Percentiles rank a stretch among this genome's conserved stretches.
These are phyloP conservation scores for Hyaloperonospora arabidopsidis DNA, from an alignment of 352 stramenopile genomes.

Conservation along the genomic window DNA sequence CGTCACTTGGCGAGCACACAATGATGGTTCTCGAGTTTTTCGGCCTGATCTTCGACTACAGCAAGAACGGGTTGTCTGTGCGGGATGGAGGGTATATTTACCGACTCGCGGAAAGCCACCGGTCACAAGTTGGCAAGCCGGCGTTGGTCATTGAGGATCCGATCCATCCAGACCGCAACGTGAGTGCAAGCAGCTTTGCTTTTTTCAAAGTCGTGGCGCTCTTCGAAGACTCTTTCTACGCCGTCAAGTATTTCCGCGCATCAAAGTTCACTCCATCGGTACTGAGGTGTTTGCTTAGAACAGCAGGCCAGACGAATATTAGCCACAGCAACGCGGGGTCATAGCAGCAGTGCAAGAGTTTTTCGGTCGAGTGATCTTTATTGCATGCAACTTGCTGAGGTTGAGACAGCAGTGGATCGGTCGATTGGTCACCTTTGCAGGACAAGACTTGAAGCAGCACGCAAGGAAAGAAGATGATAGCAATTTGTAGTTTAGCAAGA, in stretches of 20 bases:
- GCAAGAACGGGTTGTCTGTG: slow-evolving; percentile 75
- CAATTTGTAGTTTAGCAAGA: slow-evolving; percentile 29
- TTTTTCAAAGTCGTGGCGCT: slow-evolving; percentile 78
- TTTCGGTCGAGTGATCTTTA: neutral
- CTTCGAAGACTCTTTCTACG: slow-evolving; percentile 83
- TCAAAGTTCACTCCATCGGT: slow-evolving; percentile 70
- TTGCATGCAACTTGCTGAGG: slow-evolving; percentile 6
- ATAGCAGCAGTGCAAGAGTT: slow-evolving; percentile 20
- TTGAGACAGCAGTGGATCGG: neutral
- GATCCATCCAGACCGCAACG: slow-evolving; percentile 83
- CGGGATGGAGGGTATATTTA: slow-evolving; percentile 84
- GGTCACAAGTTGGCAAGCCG: slow-evolving; percentile 45
- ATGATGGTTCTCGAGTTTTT: slow-evolving; percentile 82
- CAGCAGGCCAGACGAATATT: slow-evolving; percentile 46
- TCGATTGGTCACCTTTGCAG: too few species aligned
- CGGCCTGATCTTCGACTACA: slow-evolving; percentile 80
- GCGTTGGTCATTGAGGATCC: slow-evolving; percentile 83
- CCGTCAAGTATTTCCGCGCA: slow-evolving; percentile 74
- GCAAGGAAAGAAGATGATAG: slow-evolving; percentile 23
- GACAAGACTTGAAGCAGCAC: neutral
- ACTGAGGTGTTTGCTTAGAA: slow-evolving; percentile 71
- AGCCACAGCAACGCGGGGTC: slow-evolving; percentile 21
- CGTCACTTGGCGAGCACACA: slow-evolving; percentile 62
- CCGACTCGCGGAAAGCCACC: slow-evolving; percentile 49
- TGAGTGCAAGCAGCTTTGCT: slow-evolving; percentile 80